Base-by-base conservation (phyloP, 352 stramenopile species). In the Paralagenidium karlingii region DNA sequence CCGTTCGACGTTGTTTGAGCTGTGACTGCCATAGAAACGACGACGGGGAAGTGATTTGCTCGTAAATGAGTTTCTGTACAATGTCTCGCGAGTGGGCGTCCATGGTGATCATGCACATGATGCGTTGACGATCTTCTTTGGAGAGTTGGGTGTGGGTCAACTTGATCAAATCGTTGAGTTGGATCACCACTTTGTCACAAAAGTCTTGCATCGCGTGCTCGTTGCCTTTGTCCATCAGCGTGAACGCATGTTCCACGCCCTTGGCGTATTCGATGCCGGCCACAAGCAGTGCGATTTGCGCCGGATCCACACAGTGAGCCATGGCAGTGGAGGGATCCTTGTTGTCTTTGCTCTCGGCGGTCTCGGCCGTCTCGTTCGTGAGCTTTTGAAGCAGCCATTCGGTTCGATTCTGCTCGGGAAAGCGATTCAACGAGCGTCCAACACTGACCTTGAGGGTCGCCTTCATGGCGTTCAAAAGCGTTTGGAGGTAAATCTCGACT, bases 81-180 rank as follows among this genome's bases (percentile, higher is more conserved):
- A 97, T 66, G 48, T 97, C 90, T 24, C 89, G 68, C 8, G 74
- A 66, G 48, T 97, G 89, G 0, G 87, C 83, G 49, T 97, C 90
- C 61, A 95, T 94, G 3, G 89, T 97, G 52, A 98, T 97, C 55
- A 95, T 81, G 34, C 86, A 91, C 84, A 97, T 97, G 16, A 97
- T 62, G 11, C 91, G 73, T 45, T 86, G 84, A 3, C 89, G 80
- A 49, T 97, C 88, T 26, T 69, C 76, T 38, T 80, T 89, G 4
- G 58, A 73, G 4, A 97, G 60, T 18, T 73, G 54, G 5, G 58
- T 76, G 54, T 85, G 80, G 2, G 83, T 96, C n/a, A 96, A 48
- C 37, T 81, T 74, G 51, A 97, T 95, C 2, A 98, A 57, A 38
- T 97, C 91, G 16, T 70, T 76, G 13, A 97, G 78, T 45, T 97